These are phyloP conservation scores for Sporothrix variecibatus DNA, from an alignment of 2,329 filamentous ascomycete species.

Conservation along the genomic window DNA sequence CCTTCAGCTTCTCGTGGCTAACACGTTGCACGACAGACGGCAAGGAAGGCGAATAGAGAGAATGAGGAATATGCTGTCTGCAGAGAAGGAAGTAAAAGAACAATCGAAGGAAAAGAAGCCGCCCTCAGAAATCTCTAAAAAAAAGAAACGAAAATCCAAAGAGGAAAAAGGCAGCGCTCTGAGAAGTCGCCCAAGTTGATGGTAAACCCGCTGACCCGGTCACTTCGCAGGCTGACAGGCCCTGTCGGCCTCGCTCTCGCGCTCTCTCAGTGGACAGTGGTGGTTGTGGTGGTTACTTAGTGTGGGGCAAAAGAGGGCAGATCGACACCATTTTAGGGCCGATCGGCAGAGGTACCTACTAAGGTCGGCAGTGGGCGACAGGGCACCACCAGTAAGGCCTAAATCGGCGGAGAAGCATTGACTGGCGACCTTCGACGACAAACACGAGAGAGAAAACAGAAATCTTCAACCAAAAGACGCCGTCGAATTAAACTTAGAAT, in stretches of 20 bases:
- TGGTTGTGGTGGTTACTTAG: too few relatives aligned
- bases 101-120: neutral
- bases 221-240: too few relatives aligned
- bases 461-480: neutral
- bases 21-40: neutral
- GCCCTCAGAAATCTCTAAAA: neutral
- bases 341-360: neutral
- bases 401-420: neutral
- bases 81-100: neutral
- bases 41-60: neutral
- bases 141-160: neutral
- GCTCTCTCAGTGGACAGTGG: too few relatives aligned
- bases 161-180: neutral
- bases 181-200: neutral
- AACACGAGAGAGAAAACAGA: neutral
- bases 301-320: neutral
- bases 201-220: too few relatives aligned
- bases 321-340: constrained; percentile 2
- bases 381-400: neutral
- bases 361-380: neutral
- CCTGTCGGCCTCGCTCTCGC: too few relatives aligned
- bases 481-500: neutral
- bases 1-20: neutral
- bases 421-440: neutral
- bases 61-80: neutral